Evolutionary conservation across 495 filamentous ascomycete species (phyloP), one percentile per base, ranked within the genome.

Genomic region (Tuber aestivum): DNA sequence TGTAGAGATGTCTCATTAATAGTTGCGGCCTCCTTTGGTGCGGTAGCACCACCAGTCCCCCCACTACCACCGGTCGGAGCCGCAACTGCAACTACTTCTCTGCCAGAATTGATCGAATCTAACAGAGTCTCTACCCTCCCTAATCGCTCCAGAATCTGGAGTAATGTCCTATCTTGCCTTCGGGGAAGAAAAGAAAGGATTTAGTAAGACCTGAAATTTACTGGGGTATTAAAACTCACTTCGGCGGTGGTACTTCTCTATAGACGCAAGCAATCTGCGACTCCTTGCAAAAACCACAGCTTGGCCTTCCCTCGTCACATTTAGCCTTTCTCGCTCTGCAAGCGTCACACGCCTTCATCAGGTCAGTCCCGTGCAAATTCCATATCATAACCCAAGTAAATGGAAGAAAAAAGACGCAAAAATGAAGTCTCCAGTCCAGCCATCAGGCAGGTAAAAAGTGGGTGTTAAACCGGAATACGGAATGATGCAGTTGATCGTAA

Each of bases 321-420:
- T 90, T 90, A n/a, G 89, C 88, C 78, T 90, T 90, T 74, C 89
- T 85, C 32, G 87, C 84, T 78, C 89, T 87, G 79, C 89, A 90
- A 81, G 87, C 87, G 77, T 90, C 89, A 75, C 89, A 90, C 40
- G 89, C 89, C 88, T 90, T 75, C 12, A 65, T 35, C 27, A 35
- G 27, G 56, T 65, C 56, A 65, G 56, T 35, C 56, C 56, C 5
- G 14, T 65, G 56, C 27, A 35, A 65, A 65, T 65, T 18, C 27
- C 56, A 65, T 18, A 65, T 18, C 56, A 6, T 20, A 65, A 65
- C 32, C 56, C 12, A 35, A 65, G 18, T 27, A 27, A 65, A 65
- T 65, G 4, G n/a, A 70, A 50, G n/a, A 65, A 38, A 65, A 65
- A 35, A 35, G 14, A 65, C 14, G 56, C 56, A 35, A 65, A 65